Conservation (phyloP, 169 alveolate genomes). For the Cystoisospora suis region DNA sequence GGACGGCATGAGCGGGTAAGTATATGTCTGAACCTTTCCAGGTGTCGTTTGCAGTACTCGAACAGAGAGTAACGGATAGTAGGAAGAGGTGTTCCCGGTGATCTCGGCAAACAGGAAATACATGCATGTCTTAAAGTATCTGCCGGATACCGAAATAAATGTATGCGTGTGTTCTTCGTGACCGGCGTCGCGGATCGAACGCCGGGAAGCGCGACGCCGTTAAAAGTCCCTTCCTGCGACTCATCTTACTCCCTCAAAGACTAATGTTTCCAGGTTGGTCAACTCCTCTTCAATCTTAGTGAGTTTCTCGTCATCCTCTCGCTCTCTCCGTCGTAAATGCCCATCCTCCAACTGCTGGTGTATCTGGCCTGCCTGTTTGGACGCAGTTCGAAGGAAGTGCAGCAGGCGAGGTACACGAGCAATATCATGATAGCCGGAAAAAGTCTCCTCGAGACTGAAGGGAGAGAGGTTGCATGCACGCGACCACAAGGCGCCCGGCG, state of each 20-base stretch:
- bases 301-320: not conserved
- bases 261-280: not conserved
- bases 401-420: slow-evolving; percentile 2
- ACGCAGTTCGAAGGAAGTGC: not conserved
- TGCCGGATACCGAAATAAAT: not conserved
- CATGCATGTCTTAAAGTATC: not conserved
- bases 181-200: no score
- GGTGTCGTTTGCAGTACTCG: no score
- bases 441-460: not conserved
- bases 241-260: slow-evolving; percentile 10
- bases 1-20: no score
- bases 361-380: not conserved
- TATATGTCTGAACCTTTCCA: no score
- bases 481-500: no score
- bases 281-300: not conserved
- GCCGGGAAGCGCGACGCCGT: no score
- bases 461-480: no score
- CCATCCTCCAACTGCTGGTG: not conserved
- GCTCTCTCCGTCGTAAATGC: not conserved
- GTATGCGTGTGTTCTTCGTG: not conserved
- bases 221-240: not conserved
- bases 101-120: not conserved
- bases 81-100: no score
- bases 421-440: not conserved
- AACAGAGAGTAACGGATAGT: no score